Base-by-base conservation (phyloP, 768 basidiomycete species). In the Cystobasidium tubakii region DNA sequence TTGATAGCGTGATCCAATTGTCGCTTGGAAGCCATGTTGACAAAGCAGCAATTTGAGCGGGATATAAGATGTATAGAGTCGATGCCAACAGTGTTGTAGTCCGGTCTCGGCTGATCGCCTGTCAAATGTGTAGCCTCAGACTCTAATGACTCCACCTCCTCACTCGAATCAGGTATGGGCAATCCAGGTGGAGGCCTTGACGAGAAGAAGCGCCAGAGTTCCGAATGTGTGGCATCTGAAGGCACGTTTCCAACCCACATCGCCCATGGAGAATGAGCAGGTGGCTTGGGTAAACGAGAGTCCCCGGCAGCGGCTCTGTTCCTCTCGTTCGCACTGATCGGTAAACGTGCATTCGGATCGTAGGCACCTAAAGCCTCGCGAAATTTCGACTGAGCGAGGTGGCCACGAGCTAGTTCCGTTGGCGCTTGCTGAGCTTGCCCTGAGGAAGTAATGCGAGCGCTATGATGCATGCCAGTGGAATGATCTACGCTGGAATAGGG, bases 171-270 rank as follows among this genome's bases (percentile, higher is more conserved):
- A 15, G 77, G 72, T 21, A 76, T 55, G 13, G 76, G 73, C 15
- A 76, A 31, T 7, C 57, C 62, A 0, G 78, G 77, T 0, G 75
- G 19, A 0, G 81, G 79, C 79, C 74, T 80, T 71, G 62, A 81
- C 79, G 75, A 88, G 83, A 97, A 93, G 80, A 93, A 94, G 7
- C 83, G 83, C 89, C 88, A 90, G 2, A 96, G 83, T 79, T 96
- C 93, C 76, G 91, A 88, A 74, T 91, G 86, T 1, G 86, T 87
- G 19, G 91, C 87, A 78, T 93, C 90, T 4, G 85, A 84, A 1
- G 91, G 90, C 1, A 96, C 89, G 79, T 97, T 97, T 12, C 94
- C 94, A 15, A 88, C 88, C 94, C 94, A 96, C 90, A 93, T 91
- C 0, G 92, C 92, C 67, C 10, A 76, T 73, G 71, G 1, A 74